These are phyloP conservation scores for Candida arabinofermentans DNA, from an alignment of 805 yeast species.

Conservation along the genomic window DNA sequence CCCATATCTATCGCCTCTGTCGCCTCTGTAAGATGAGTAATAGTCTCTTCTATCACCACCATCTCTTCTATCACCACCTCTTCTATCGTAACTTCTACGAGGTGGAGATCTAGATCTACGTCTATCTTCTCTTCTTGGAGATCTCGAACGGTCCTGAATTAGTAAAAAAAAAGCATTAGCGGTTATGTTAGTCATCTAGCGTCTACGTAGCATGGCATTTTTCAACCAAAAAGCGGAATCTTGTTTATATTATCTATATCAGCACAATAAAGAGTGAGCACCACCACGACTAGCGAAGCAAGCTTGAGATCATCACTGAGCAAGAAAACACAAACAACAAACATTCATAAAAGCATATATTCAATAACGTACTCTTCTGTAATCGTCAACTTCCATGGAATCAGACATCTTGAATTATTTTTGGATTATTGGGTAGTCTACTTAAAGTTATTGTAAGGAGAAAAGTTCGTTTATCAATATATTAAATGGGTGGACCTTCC, in stretches of 20 bases:
- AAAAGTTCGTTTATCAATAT: too few species aligned
- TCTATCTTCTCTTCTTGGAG: conserved; percentile 30
- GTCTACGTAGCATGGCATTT: neutral
- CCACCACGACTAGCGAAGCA: neutral
- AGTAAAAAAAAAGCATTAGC: neutral
- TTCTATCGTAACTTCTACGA: conserved; percentile 13
- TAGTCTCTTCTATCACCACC: conserved; percentile 20
- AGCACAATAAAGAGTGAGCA: conserved; percentile 1
- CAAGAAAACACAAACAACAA: conserved; percentile 1
- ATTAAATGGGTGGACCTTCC: too few species aligned
- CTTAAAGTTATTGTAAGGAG: too few species aligned
- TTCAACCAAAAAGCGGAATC: neutral
- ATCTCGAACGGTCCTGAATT: conserved; percentile 31
- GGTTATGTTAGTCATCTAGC: neutral
- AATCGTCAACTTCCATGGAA: conserved; percentile 60
- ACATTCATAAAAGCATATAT: neutral
- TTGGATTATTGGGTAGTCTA: too few species aligned
- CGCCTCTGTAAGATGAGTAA: conserved; percentile 24
- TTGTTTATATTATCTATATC: conserved; percentile 1
- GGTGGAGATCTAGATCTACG: conserved; percentile 31
- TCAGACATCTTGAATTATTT: conserved; percentile 52
- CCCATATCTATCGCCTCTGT: conserved; percentile 25
- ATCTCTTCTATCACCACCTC: conserved; percentile 22
- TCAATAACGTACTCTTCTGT: conserved; percentile 45
- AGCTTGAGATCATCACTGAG: neutral